Conservation (phyloP, 495 filamentous ascomycete genomes). For the Tirmania nivea region DNA sequence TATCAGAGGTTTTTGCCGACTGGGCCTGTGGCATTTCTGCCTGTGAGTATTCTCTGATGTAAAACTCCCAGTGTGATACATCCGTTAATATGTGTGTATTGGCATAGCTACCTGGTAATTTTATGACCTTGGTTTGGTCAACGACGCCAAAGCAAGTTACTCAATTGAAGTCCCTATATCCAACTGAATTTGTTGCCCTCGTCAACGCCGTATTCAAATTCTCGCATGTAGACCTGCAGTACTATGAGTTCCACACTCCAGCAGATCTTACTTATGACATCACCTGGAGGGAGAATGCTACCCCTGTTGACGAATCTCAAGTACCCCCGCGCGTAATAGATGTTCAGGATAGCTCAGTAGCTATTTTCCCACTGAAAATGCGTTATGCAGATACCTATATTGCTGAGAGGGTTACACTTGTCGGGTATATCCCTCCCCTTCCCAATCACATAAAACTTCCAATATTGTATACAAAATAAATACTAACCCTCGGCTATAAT, state of each 20-base stretch:
- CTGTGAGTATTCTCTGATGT: slow-evolving; percentile 19
- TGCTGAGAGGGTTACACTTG: slow-evolving; percentile 62
- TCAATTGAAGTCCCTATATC: slow-evolving; percentile 50
- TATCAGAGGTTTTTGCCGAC: slow-evolving; percentile 92
- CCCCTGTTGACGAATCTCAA: slow-evolving; percentile 28
- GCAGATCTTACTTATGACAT: slow-evolving; percentile 52
- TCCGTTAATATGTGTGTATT: too few relatives aligned
- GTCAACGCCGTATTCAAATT: slow-evolving; percentile 89
- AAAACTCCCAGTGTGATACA: too few relatives aligned
- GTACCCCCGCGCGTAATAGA: slow-evolving; percentile 34
- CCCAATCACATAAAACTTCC: too few relatives aligned
- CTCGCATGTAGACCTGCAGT: slow-evolving; percentile 51
- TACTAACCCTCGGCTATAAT: too few relatives aligned
- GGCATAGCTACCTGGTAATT: slow-evolving; percentile 43
- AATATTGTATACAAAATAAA: too few relatives aligned
- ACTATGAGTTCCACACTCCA: slow-evolving; percentile 40
- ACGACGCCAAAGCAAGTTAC: slow-evolving; percentile 60
- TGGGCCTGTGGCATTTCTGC: slow-evolving; percentile 75
- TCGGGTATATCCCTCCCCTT: slow-evolving; percentile 36
- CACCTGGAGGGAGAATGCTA: slow-evolving; percentile 57
- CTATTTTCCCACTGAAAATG: slow-evolving; percentile 76
- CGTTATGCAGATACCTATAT: slow-evolving; percentile 84
- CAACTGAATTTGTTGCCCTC: slow-evolving; percentile 56
- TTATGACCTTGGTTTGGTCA: slow-evolving; percentile 78
- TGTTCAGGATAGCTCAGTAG: slow-evolving; percentile 61